Evolutionary conservation across 192 early-diverging fungal genomes (phyloP).

Genomic region (Backusella westeae): DNA sequence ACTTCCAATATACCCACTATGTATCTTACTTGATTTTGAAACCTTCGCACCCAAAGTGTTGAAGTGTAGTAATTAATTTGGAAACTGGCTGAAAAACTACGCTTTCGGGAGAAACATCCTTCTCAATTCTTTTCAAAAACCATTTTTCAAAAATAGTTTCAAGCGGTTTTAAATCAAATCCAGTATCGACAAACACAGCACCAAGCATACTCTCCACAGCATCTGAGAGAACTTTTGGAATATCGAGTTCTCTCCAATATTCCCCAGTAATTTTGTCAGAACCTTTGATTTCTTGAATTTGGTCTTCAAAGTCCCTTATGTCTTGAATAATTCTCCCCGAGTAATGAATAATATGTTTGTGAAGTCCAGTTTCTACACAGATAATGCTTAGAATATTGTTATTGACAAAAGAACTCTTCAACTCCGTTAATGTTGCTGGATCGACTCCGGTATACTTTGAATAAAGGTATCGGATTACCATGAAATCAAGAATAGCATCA

Average conservation of each 20-base stretch:
- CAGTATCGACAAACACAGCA: conserved; percentile 82
- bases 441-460: conserved; percentile 57
- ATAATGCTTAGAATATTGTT: conserved; percentile 80
- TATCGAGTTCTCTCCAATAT: conserved; percentile 75
- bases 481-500: conserved; percentile 77
- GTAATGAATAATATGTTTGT: conserved; percentile 63
- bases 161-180: conserved; percentile 58
- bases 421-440: conserved; percentile 74
- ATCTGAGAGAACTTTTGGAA: conserved; percentile 87
- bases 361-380: conserved; percentile 61
- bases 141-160: conserved; percentile 37
- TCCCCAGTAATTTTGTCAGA: conserved; percentile 44
- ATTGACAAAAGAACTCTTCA: conserved; percentile 84
- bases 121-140: conserved; percentile 35
- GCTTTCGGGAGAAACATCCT: conserved; percentile 40
- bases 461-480: conserved; percentile 71
- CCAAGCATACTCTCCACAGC: conserved; percentile 84
- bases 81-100: conserved; percentile 43
- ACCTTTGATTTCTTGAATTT: conserved; percentile 43
- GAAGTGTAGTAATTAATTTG: conserved; percentile 30
- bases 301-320: conserved; percentile 51
- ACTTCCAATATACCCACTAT: background rate
- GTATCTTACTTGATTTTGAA: conserved; percentile 34
- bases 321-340: conserved; percentile 51
- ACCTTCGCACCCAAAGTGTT: conserved; percentile 39